phyloP scores from a whole-genome alignment of 208 protist species.

The Trypanosomatidae sp. region DNA sequence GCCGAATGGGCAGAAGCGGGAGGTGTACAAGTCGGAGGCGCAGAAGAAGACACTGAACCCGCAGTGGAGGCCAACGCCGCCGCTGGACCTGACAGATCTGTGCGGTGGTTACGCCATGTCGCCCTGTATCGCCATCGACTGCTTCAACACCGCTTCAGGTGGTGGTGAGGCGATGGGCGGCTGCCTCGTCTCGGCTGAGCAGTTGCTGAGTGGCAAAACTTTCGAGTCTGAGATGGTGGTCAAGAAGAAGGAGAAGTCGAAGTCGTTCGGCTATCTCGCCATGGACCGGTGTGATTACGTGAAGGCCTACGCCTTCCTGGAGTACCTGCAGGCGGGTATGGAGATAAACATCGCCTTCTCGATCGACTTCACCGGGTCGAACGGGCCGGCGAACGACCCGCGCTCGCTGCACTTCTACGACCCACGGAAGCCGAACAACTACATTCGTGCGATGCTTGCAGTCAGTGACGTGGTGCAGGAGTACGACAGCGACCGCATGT shows the following conservation, averaged over 20 bases:
- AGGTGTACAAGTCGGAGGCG: conserved; percentile 34
- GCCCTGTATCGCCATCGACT: neutral
- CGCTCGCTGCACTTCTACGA: conserved; percentile 73
- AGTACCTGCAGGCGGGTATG: conserved; percentile 50
- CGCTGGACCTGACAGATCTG: conserved; percentile 29
- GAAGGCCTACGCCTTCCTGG: conserved; percentile 40
- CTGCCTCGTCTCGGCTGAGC: conserved; percentile 17
- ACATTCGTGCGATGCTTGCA: conserved; percentile 43
- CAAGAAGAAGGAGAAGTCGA: conserved; percentile 29
- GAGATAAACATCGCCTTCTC: conserved; percentile 68
- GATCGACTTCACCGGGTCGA: conserved; percentile 79
- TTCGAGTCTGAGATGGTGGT: conserved; percentile 26
- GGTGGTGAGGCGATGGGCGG: neutral
- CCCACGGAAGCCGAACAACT: no score
- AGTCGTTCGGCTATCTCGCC: conserved; percentile 29
- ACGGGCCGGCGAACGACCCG: conserved; percentile 44
- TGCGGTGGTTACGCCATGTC: conserved; percentile 11
- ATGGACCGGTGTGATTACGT: conserved; percentile 22
- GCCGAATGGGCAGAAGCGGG: conserved; percentile 10
- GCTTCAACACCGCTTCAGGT: neutral
- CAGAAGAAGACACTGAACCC: conserved; percentile 35
- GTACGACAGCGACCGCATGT: conserved; percentile 51
- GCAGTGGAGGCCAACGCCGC: conserved; percentile 32
- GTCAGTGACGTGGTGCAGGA: conserved; percentile 45
- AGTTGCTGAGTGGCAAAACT: conserved; percentile 7